Evolutionary conservation across 441 rosid species (phyloP).

Genomic region (Omphalea diandra): DNA sequence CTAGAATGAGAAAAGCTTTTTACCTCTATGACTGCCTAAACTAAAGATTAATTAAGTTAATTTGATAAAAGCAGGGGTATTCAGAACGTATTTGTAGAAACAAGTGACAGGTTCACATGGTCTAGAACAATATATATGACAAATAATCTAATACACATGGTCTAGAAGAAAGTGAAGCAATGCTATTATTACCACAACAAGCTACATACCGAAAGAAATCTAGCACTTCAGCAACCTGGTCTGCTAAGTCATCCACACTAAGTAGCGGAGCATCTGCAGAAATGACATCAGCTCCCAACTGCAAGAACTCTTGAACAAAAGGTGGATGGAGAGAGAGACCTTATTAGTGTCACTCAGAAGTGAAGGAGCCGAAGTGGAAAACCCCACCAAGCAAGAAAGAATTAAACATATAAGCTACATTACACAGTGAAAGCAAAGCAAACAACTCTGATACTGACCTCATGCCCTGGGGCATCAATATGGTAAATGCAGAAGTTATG

Average conservation of each 20-base stretch:
- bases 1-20: neutral
- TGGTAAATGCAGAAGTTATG: conserved; percentile 90
- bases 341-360: conserved; percentile 31
- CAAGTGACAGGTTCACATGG: no score
- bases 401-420: neutral
- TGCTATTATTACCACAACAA: neutral
- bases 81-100: neutral
- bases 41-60: neutral
- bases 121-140: no score
- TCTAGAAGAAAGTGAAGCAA: neutral
- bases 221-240: conserved; percentile 81
- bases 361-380: neutral
- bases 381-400: neutral
- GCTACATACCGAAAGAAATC: conserved; percentile 60
- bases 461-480: conserved; percentile 88
- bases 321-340: conserved; percentile 26
- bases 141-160: neutral
- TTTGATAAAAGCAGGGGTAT: neutral
- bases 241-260: conserved; percentile 67
- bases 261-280: conserved; percentile 55
- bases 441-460: conserved; percentile 57
- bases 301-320: conserved; percentile 66
- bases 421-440: neutral
- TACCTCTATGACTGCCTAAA: neutral
- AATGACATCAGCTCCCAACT: conserved; percentile 80